Percentiles rank a stretch among this genome's conserved stretches.
Conservation (phyloP, 441 rosid genomes). For the Raphanus hybrid region DNA sequence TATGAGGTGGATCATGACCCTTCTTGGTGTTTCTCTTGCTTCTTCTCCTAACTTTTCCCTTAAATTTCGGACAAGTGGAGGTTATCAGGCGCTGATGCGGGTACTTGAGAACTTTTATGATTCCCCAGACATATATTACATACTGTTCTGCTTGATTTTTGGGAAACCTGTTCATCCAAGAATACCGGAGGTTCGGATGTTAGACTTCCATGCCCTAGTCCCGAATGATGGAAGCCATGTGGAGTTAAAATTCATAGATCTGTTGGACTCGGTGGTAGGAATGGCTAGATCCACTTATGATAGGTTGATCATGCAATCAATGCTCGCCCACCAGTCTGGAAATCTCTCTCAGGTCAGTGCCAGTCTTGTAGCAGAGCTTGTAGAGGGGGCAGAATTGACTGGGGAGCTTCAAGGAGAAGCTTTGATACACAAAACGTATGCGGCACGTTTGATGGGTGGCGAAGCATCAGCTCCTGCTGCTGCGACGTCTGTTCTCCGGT, state of each 20-base stretch:
- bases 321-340: slow-evolving; percentile 94
- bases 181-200: slow-evolving; percentile 99
- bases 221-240: slow-evolving; percentile 84
- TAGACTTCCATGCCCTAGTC: slow-evolving; percentile 98
- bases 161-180: slow-evolving; percentile 99
- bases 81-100: slow-evolving; percentile 89
- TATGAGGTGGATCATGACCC: slow-evolving; percentile 99
- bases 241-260: slow-evolving; percentile 93
- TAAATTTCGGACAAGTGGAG: slow-evolving; percentile 96
- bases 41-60: slow-evolving; percentile 97
- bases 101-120: slow-evolving; percentile 98
- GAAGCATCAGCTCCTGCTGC: slow-evolving; percentile 99
- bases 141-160: slow-evolving; percentile 94
- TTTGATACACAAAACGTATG: slow-evolving; percentile 99
- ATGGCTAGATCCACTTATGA: slow-evolving; percentile 99
- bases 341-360: slow-evolving; percentile 91
- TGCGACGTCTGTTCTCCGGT: slow-evolving; percentile 97
- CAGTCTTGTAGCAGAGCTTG: slow-evolving; percentile 93
- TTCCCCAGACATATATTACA: slow-evolving; percentile 99
- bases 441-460: slow-evolving; percentile 99
- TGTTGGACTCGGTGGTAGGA: slow-evolving; percentile 91
- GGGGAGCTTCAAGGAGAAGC: slow-evolving; percentile 99
- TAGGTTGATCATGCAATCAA: slow-evolving; percentile 85
- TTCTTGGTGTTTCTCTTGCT: slow-evolving; percentile 94
- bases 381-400: slow-evolving; percentile 92